Conservation (phyloP, 495 filamentous ascomycete species). For the Hyphodiscus hymeniophilus region DNA sequence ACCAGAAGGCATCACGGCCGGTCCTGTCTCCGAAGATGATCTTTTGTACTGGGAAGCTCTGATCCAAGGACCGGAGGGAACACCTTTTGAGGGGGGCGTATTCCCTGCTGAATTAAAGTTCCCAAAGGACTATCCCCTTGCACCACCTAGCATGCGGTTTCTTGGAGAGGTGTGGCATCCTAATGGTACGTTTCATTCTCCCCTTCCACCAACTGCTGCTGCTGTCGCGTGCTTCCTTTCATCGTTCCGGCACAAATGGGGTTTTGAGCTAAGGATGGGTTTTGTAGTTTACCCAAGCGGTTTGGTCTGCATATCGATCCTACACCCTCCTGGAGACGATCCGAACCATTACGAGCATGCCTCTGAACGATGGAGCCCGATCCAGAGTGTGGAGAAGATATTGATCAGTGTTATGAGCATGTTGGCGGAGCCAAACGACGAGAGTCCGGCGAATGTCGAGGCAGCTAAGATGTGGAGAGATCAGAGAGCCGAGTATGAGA, state of each 20-base stretch:
- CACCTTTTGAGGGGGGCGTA: conserved; percentile 89
- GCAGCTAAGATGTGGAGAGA: conserved; percentile 99
- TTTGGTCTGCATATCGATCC: conserved; percentile 92
- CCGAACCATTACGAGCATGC: conserved; percentile 98
- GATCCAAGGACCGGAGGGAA: conserved; percentile 91
- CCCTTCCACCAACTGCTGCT: neutral
- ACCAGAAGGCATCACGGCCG: conserved; percentile 88
- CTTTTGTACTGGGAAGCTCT: conserved; percentile 95
- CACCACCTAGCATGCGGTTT: conserved; percentile 92
- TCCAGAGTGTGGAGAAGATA: conserved; percentile 98
- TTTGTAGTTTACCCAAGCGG: conserved; percentile 79
- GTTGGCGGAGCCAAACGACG: conserved; percentile 97
- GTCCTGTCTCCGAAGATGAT: conserved; percentile 89
- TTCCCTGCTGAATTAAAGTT: conserved; percentile 94
- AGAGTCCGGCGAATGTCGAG: conserved; percentile 96
- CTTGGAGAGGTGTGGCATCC: conserved; percentile 90
- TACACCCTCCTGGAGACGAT: conserved; percentile 97
- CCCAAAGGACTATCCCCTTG: conserved; percentile 90
- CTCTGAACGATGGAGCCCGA: conserved; percentile 89
- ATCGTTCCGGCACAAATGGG: neutral
- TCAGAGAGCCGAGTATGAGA: conserved; percentile 73
- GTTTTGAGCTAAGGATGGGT: neutral
- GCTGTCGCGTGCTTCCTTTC: neutral
- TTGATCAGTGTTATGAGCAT: conserved; percentile 97
- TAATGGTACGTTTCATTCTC: conserved; percentile 62